A percentile compares a stretch with the other conserved stretches of the same genome.
These are phyloP conservation scores for Melocanna baccifera DNA, from an alignment of 176 grass and related monocot genomes.

Conservation along the genomic window DNA sequence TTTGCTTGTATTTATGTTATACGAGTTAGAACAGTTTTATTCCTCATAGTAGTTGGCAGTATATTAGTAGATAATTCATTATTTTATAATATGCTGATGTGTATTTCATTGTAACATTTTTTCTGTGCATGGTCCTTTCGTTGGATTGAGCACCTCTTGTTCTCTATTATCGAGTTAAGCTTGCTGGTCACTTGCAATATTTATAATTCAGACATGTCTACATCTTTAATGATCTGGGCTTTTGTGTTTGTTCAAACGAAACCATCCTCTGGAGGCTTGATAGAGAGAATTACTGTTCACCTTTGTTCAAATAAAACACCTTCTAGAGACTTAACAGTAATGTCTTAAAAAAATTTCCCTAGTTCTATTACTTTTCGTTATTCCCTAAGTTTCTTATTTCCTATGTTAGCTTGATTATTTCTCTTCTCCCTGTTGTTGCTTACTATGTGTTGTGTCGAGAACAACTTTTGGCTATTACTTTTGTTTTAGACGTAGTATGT, in stretches of 20 bases:
- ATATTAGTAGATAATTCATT: background rate
- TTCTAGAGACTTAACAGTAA: background rate
- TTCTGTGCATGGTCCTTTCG: background rate
- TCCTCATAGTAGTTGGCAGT: constrained; percentile 5
- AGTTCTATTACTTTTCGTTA: background rate
- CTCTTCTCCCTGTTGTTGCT: background rate
- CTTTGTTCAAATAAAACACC: constrained; percentile 21
- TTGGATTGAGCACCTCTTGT: background rate
- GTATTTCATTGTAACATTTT: background rate
- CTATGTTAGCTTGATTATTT: constrained; percentile 9
- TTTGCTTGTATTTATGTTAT: background rate
- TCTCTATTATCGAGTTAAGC: constrained; percentile 7
- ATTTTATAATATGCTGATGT: background rate
- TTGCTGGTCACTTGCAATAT: background rate
- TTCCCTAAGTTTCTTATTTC: constrained; percentile 2
- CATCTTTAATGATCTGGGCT: background rate
- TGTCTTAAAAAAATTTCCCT: background rate
- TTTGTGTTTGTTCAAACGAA: background rate
- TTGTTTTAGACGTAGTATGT: background rate
- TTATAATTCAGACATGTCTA: background rate
- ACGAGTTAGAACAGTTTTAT: background rate
- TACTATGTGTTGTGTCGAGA: background rate
- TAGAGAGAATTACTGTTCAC: background rate
- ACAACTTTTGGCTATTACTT: background rate
- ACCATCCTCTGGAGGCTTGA: constrained; percentile 12